Evolutionary conservation across 176 grass and related monocot genomes (phyloP).

Genomic region (Elaeis guineensis): DNA sequence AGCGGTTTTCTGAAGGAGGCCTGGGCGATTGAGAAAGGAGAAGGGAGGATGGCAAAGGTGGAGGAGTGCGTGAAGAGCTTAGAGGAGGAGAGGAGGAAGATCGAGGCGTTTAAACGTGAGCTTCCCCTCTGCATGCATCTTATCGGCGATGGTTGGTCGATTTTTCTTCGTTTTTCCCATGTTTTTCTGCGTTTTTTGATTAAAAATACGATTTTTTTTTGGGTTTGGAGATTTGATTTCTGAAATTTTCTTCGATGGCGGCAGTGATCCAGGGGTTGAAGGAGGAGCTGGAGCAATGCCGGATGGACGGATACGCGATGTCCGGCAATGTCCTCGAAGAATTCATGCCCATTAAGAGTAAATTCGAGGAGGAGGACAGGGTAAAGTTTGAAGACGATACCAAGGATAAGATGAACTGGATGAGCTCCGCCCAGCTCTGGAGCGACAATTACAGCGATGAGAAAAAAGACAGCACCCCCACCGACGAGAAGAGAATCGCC

Average conservation of each 20-base stretch:
- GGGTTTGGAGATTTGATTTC: slow-evolving; percentile 6
- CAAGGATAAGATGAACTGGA: slow-evolving; percentile 66
- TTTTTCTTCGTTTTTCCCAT: not conserved
- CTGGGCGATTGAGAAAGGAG: slow-evolving; percentile 21
- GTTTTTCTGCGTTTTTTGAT: not conserved
- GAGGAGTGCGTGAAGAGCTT: slow-evolving; percentile 48
- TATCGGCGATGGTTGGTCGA: slow-evolving; percentile 45
- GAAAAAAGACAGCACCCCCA: not conserved
- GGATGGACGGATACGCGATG: not conserved
- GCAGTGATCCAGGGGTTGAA: slow-evolving; percentile 72
- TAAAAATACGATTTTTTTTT: not conserved
- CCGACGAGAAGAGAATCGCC: not conserved
- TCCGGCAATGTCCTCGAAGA: slow-evolving; percentile 9
- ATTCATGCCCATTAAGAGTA: slow-evolving; percentile 25
- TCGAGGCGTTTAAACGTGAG: slow-evolving; percentile 79
- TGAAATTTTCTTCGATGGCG: not conserved
- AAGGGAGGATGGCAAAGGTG: slow-evolving; percentile 29
- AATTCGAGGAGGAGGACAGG: slow-evolving; percentile 3
- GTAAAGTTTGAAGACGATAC: slow-evolving; percentile 15
- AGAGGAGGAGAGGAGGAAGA: slow-evolving; percentile 67
- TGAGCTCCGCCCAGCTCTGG: slow-evolving; percentile 95
- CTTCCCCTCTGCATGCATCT: slow-evolving; percentile 66
- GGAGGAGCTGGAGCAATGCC: slow-evolving; percentile 39
- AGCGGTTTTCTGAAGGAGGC: slow-evolving; percentile 18
- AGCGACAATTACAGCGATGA: slow-evolving; percentile 34